Percentiles rank a stretch among this genome's conserved stretches.
Evolutionary conservation across 805 yeast species (phyloP).

Genomic region (Wickerhamiella domercqiae): DNA sequence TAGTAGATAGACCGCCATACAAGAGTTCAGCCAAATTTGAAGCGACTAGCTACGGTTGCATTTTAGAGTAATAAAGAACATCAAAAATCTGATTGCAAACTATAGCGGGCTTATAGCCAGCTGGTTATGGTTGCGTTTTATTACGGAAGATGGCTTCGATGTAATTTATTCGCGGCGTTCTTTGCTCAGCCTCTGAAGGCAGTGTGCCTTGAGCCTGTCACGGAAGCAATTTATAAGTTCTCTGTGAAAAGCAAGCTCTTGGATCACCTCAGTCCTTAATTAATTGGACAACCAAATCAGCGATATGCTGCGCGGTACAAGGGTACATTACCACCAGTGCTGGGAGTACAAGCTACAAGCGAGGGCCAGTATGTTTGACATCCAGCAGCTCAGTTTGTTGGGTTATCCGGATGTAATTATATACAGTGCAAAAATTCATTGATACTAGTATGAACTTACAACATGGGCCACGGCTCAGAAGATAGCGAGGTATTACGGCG

Average conservation of each 20-base stretch:
- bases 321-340: constrained; percentile 14
- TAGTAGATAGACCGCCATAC: too few species aligned
- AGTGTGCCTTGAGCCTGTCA: constrained; percentile 35
- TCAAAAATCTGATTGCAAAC: constrained; percentile 18
- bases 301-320: constrained; percentile 15
- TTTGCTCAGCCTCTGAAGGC: constrained; percentile 53
- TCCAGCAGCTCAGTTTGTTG: too few species aligned
- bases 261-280: constrained; percentile 19
- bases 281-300: constrained; percentile 17
- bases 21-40: too few species aligned
- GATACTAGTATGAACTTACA: too few species aligned
- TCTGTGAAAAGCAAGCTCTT: not conserved
- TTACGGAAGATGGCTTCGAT: constrained; percentile 79
- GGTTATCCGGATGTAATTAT: too few species aligned
- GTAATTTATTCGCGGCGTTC: constrained; percentile 71
- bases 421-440: too few species aligned
- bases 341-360: constrained; percentile 13
- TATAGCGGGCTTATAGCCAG: constrained; percentile 41
- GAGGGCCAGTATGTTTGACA: too few species aligned
- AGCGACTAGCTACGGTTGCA: too few species aligned
- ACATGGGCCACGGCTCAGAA: too few species aligned
- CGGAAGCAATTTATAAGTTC: constrained; percentile 14
- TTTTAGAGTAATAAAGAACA: too few species aligned
- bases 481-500: too few species aligned
- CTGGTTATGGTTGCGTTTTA: constrained; percentile 66